These are phyloP conservation scores for Protoeuglena noctilucae DNA, from an alignment of 139 green algal genomes.

Conservation along the genomic window DNA sequence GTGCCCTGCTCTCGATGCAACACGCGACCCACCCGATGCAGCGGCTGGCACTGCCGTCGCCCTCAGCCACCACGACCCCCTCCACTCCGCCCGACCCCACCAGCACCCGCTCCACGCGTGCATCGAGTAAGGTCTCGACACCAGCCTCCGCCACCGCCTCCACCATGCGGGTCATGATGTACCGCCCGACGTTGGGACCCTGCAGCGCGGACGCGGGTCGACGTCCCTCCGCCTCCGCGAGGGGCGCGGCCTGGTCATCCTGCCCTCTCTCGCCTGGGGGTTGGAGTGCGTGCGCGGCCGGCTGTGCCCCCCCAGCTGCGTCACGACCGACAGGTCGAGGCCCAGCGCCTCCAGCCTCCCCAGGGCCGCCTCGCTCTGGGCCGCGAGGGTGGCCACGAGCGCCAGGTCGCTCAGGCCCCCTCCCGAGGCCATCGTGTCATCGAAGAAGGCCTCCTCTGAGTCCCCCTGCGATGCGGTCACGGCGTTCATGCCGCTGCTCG, in stretches of 20 bases:
- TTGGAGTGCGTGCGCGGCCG: constrained; percentile 1
- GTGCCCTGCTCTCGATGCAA: too few relatives aligned
- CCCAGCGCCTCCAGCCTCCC: constrained; percentile 1
- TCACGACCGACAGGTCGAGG: not conserved
- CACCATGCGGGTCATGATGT: too few relatives aligned
- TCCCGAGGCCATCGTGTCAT: not conserved
- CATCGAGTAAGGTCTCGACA: too few relatives aligned
- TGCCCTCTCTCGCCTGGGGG: not conserved
- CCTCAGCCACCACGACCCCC: too few relatives aligned
- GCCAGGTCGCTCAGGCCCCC: not conserved
- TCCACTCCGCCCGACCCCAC: too few relatives aligned
- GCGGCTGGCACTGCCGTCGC: too few relatives aligned
- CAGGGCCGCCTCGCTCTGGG: not conserved
- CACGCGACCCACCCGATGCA: too few relatives aligned
- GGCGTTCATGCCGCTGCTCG: constrained; percentile 53
- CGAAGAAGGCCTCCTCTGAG: constrained; percentile 17
- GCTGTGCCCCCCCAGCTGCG: constrained; percentile 7
- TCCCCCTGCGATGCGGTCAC: constrained; percentile 11
- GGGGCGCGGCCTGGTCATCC: too few relatives aligned
- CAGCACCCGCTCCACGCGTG: too few relatives aligned
- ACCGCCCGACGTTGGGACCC: not conserved
- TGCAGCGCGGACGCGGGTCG: too few relatives aligned
- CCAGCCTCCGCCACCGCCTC: too few relatives aligned
- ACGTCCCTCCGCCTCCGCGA: too few relatives aligned
- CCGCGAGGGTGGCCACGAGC: constrained; percentile 3